phyloP scores from a whole-genome alignment of 169 alveolate genomes.

The Eimeria necatrix region DNA sequence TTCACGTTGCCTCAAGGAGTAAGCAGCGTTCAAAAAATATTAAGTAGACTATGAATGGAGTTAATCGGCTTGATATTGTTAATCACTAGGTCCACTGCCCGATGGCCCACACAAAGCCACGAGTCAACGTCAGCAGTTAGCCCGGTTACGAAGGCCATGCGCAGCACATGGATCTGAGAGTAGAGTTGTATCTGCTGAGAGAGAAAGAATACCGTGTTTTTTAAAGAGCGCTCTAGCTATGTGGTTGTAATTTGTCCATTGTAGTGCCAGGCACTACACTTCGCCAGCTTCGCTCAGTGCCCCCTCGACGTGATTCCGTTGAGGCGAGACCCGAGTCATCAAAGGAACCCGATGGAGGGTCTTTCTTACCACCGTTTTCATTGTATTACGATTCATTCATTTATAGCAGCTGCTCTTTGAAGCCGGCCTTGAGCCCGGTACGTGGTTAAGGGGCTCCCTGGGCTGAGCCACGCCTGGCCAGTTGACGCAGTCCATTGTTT shows the following conservation, averaged over 20 bases:
- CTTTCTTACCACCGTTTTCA: conserved; percentile 4
- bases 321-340: not conserved
- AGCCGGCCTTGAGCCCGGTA: not conserved
- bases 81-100: not conserved
- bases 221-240: too few relatives aligned
- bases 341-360: not conserved
- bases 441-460: conserved; percentile 13
- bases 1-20: too few relatives aligned
- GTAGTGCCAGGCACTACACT: too few relatives aligned
- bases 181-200: too few relatives aligned
- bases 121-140: not conserved
- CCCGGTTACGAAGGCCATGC: not conserved
- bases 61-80: not conserved
- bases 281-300: not conserved
- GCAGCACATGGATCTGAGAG: not conserved
- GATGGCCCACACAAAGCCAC: conserved; percentile 1
- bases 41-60: too few relatives aligned
- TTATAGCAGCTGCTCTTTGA: not conserved
- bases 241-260: too few relatives aligned
- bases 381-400: not conserved
- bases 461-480: conserved; percentile 44
- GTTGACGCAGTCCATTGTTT: conserved; percentile 48
- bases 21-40: too few relatives aligned
- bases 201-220: too few relatives aligned
- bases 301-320: conserved; percentile 24